Conservation (phyloP, 2,329 filamentous ascomycete species). For the Rugonectria rugulosa region DNA sequence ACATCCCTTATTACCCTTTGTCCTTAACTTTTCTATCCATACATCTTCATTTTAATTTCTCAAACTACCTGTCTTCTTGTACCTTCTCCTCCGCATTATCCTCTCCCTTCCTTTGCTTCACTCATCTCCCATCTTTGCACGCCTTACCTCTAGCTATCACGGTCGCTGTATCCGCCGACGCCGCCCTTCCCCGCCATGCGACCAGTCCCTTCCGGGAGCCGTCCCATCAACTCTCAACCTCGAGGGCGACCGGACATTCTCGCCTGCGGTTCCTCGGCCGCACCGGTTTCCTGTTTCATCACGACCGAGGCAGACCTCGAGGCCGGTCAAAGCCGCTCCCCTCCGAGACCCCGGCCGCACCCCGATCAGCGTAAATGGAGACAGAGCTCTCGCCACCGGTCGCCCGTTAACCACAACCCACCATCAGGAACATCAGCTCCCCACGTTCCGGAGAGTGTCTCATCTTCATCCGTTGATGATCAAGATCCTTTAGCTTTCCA, state of each 20-base stretch:
- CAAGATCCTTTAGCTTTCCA: slow-evolving; percentile 28
- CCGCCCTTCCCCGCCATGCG: slow-evolving; percentile 34
- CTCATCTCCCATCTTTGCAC: not conserved
- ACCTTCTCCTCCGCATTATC: not conserved
- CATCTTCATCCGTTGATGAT: slow-evolving; percentile 27
- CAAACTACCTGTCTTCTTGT: not conserved
- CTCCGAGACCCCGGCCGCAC: slow-evolving; percentile 32
- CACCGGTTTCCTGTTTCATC: slow-evolving; percentile 46
- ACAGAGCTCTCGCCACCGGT: slow-evolving; percentile 25
- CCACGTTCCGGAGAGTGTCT: slow-evolving; percentile 23
- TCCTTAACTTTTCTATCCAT: not conserved
- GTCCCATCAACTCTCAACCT: slow-evolving; percentile 29
- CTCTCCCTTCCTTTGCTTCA: not conserved
- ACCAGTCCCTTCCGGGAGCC: slow-evolving; percentile 34
- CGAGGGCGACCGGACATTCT: slow-evolving; percentile 32
- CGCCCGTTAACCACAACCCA: slow-evolving; percentile 26
- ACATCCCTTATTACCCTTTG: not conserved
- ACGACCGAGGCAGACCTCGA: slow-evolving; percentile 45
- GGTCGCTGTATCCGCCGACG: slow-evolving; percentile 9
- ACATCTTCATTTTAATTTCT: no score
- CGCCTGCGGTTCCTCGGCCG: slow-evolving; percentile 27
- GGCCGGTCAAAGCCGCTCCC: slow-evolving; percentile 32
- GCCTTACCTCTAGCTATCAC: slow-evolving; percentile 3
- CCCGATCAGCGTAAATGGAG: slow-evolving; percentile 33
- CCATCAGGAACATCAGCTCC: slow-evolving; percentile 19